phyloP scores from a whole-genome alignment of 2,329 filamentous ascomycete species.

The Corinectria fuckeliana region DNA sequence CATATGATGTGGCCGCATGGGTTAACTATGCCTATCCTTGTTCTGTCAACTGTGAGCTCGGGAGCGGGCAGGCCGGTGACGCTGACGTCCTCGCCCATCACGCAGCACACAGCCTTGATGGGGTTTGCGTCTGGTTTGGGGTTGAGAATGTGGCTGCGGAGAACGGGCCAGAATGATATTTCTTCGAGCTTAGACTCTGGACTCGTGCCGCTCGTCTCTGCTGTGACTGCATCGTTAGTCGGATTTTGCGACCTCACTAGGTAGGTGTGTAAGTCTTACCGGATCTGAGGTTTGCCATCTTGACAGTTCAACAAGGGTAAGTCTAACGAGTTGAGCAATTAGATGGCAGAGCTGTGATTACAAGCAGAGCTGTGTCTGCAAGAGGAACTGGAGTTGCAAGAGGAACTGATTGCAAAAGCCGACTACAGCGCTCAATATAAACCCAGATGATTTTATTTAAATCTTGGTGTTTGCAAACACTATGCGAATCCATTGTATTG shows the following conservation, averaged over 20 bases:
- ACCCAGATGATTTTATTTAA: not conserved
- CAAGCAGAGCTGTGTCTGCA: too few species aligned
- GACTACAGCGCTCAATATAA: too few species aligned
- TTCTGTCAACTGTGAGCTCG: not conserved
- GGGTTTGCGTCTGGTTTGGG: not conserved
- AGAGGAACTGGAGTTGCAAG: not conserved
- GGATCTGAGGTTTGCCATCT: not conserved
- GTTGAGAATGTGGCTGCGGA: not conserved
- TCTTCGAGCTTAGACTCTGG: not conserved
- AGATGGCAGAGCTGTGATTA: not conserved
- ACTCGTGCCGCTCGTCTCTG: too few species aligned
- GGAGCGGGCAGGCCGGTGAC: not conserved
- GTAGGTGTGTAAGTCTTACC: not conserved
- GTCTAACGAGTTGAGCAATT: not conserved
- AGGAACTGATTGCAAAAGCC: too few species aligned
- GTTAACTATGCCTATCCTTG: not conserved
- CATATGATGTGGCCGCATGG: not conserved
- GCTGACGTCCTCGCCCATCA: not conserved
- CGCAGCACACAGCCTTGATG: not conserved
- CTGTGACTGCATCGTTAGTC: too few species aligned
- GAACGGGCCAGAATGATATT: not conserved
- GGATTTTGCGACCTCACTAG: too few species aligned
- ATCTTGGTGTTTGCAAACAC: not conserved
- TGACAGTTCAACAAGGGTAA: not conserved
- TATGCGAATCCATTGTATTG: not conserved